A percentile compares a stretch with the other conserved stretches of the same genome.
Conservation (phyloP, 176 grass and related monocot species). For the Stipa capillata region DNA sequence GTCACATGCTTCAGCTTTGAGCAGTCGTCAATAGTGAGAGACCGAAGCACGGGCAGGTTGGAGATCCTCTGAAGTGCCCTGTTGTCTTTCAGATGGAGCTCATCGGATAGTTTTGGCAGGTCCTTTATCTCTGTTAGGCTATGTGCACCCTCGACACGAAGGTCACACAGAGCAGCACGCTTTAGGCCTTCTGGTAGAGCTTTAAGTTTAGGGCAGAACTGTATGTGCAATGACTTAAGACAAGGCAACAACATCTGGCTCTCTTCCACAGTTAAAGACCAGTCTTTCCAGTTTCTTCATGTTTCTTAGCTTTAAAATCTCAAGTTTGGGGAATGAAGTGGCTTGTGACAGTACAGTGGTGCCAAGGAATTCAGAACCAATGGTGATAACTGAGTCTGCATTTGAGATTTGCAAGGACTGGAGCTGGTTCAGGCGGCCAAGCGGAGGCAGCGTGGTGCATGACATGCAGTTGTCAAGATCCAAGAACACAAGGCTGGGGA, state of each 20-base stretch:
- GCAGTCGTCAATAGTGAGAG: conserved; percentile 45
- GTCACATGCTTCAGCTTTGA: conserved; percentile 66
- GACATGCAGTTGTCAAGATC: conserved; percentile 46
- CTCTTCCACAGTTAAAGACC: conserved; percentile 50
- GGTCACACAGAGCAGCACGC: conserved; percentile 21
- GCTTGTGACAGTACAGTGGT: conserved; percentile 19
- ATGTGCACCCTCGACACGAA: conserved; percentile 44
- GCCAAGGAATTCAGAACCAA: conserved; percentile 67
- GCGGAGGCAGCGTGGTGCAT: conserved; percentile 53
- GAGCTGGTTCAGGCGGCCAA: conserved; percentile 59
- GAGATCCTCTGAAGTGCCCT: conserved; percentile 50
- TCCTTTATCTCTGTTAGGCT: conserved; percentile 59
- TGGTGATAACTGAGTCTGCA: conserved; percentile 44
- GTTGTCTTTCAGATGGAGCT: conserved; percentile 56
- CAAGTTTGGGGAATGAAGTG: conserved; percentile 57
- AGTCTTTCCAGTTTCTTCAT: conserved; percentile 70
- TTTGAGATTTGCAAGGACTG: conserved; percentile 53
- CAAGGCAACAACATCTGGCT: conserved; percentile 41
- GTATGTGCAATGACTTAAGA: conserved; percentile 55
- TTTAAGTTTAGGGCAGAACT: conserved; percentile 68
- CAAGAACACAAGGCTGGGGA: conserved; percentile 48
- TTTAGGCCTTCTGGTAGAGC: conserved; percentile 63
- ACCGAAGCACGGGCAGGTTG: conserved; percentile 30
- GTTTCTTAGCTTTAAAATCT: conserved; percentile 48
- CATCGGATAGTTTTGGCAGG: conserved; percentile 40